phyloP scores from a whole-genome alignment of 2,329 filamentous ascomycete genomes.

The Xylaria arbuscula region DNA sequence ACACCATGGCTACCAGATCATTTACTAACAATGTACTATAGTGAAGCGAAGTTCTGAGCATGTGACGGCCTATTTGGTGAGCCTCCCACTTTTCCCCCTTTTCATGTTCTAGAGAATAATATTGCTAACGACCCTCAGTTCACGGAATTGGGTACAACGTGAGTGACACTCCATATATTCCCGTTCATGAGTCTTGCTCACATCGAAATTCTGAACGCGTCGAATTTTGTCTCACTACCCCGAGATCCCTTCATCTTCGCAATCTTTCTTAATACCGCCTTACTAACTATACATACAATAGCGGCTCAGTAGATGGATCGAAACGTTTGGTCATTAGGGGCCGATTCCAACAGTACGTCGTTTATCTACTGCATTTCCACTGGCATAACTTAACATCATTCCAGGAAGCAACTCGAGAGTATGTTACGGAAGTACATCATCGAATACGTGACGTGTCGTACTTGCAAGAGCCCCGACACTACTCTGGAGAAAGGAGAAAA shows the following conservation, averaged over 20 bases:
- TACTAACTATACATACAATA: slow-evolving; percentile 25
- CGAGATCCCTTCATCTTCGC: neutral
- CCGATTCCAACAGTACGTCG: slow-evolving; percentile 88
- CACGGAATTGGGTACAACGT: slow-evolving; percentile 93
- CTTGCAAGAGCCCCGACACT: slow-evolving; percentile 92
- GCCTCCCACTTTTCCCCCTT: neutral
- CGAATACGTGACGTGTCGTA: slow-evolving; percentile 99
- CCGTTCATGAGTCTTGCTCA: neutral
- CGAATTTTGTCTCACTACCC: neutral
- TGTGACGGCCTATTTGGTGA: slow-evolving; percentile 85
- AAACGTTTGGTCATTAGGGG: slow-evolving; percentile 97
- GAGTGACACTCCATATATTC: slow-evolving; percentile 5
- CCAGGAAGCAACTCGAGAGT: slow-evolving; percentile 39
- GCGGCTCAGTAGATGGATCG: slow-evolving; percentile 90
- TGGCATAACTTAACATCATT: slow-evolving; percentile 49
- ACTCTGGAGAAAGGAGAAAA: slow-evolving; percentile 99
- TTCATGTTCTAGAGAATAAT: neutral
- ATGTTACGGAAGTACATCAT: slow-evolving; percentile 59
- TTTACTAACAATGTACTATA: slow-evolving; percentile 24
- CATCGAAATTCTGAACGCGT: neutral
- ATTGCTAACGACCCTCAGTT: slow-evolving; percentile 59
- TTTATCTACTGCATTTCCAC: slow-evolving; percentile 74
- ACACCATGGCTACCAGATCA: neutral
- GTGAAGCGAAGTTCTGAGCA: slow-evolving; percentile 98
- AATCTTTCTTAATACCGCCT: neutral